Base-by-base conservation (phyloP, 169 alveolate species). In the Plasmodium sp. region DNA sequence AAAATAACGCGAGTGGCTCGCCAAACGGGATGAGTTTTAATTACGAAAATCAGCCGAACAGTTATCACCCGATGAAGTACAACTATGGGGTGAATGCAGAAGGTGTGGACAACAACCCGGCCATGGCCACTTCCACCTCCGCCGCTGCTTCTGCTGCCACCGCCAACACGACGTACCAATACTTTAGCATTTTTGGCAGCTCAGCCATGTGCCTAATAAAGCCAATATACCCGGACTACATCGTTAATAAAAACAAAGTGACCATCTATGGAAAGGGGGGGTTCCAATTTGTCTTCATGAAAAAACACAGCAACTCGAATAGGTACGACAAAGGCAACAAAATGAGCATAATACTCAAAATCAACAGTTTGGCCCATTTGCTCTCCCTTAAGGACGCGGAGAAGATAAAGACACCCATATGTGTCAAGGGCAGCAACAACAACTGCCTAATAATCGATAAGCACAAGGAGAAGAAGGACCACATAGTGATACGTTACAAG, bases 241-340 rank as follows among this genome's bases (percentile, higher is more conserved):
- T 90, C 48, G 67, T 81, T 14, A 90, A 90, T 54, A 90, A 90
- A 90, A 90, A 90, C 27, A 90, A 90, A 90, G 67, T 81, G 34
- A 90, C 94, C 3, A 90, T 90, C 31, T 90, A 62, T 80, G 94
- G 94, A 16, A 90, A 90, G 41, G 94, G 94, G 3, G 94, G 94
- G 3, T 81, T 90, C 80, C 94, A 90, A 80, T 90, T 90, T 90
- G 45, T 90, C n/a, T 90, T 90, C 82, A 90, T 90, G 94, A 90
- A 79, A 90, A 90, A 81, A 81, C 94, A 90, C 81, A 90, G 10
- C 22, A 90, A 90, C 39, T 80, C 91, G n/a, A 90, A 90, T 62
- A 80, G 67, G 82, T 90, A 90, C 72, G 94, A 90, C 73, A 90
- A 90, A 90, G 62, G 80, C 33, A 90, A 90, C 62, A 90, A 90